phyloP scores from a whole-genome alignment of 108 stramenopile genomes.

The Epithemia pelagica region DNA sequence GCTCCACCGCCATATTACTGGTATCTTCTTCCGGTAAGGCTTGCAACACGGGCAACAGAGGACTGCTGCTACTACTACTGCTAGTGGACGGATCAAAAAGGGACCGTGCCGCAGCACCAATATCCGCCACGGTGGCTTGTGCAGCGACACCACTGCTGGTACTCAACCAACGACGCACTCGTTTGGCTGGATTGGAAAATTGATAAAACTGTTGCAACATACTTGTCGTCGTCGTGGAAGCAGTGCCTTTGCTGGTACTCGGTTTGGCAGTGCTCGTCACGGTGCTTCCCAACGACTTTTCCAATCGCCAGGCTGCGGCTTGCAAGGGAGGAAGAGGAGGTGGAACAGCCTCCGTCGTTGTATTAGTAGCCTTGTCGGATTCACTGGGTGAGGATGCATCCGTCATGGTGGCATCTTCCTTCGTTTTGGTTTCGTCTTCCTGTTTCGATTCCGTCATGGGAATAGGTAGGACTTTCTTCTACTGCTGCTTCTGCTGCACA shows the following conservation, averaged over 20 bases:
- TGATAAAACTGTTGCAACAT: constrained; percentile 18
- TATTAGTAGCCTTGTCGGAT: background rate
- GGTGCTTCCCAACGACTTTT: constrained; percentile 60
- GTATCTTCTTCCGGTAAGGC: constrained; percentile 16
- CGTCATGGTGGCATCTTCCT: constrained; percentile 24
- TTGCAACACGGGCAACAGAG: background rate
- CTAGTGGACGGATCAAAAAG: constrained; percentile 47
- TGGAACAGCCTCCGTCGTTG: constrained; percentile 5
- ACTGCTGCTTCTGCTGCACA: background rate
- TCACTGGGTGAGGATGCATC: constrained; percentile 3
- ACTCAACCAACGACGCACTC: constrained; percentile 78
- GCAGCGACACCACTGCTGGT: constrained; percentile 60
- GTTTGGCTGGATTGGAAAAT: constrained; percentile 56
- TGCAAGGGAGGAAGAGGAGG: constrained; percentile 40
- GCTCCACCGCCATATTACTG: constrained; percentile 25
- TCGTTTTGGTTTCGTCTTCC: constrained; percentile 13
- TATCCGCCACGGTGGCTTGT: constrained; percentile 38
- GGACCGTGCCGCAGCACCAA: constrained; percentile 34
- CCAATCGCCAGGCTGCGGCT: constrained; percentile 69
- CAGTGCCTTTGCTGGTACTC: background rate
- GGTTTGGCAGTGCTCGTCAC: constrained; percentile 10
- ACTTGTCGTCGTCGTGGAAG: background rate
- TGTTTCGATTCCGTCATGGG: background rate
- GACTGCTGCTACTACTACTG: constrained; percentile 27
- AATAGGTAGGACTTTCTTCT: background rate